Evolutionary conservation across 192 early-diverging fungal genomes (phyloP).

Genomic region (Coemansia sp.): DNA sequence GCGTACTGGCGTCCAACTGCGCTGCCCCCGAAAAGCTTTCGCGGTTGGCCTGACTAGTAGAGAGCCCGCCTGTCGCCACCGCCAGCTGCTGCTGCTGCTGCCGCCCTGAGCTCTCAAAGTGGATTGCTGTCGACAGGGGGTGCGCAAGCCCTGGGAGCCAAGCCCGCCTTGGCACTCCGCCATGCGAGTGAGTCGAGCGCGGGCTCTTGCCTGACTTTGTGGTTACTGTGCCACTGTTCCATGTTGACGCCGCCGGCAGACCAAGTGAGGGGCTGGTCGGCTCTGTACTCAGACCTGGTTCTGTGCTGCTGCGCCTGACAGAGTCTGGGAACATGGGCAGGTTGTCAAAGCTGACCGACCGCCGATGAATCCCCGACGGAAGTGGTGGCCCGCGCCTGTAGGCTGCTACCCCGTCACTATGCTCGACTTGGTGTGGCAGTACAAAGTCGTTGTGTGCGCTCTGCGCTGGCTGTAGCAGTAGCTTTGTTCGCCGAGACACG

Average conservation of each 20-base stretch:
- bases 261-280: conserved; percentile 8
- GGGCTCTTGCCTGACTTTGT: conserved; percentile 14
- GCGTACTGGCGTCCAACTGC: conserved; percentile 43
- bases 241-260: conserved; percentile 37
- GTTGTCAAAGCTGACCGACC: conserved; percentile 53
- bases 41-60: conserved; percentile 14
- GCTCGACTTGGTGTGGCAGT: background rate
- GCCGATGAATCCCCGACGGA: conserved; percentile 50
- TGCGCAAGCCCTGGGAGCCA: conserved; percentile 49
- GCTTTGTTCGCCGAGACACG: conserved; percentile 39
- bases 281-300: conserved; percentile 18
- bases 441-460: background rate
- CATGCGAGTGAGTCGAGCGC: conserved; percentile 5
- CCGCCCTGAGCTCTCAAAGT: conserved; percentile 16
- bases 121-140: conserved; percentile 31
- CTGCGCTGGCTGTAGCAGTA: conserved; percentile 15
- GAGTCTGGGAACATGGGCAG: conserved; percentile 31
- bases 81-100: conserved; percentile 7
- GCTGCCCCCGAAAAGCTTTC: conserved; percentile 54
- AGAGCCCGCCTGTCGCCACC: conserved; percentile 7
- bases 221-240: conserved; percentile 40
- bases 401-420: background rate
- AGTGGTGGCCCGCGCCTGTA: conserved; percentile 39
- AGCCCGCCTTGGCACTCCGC: conserved; percentile 16
- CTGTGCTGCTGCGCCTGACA: conserved; percentile 40